Base-by-base conservation (phyloP, 176 grass and related monocot species). In the Triticum urartu region DNA sequence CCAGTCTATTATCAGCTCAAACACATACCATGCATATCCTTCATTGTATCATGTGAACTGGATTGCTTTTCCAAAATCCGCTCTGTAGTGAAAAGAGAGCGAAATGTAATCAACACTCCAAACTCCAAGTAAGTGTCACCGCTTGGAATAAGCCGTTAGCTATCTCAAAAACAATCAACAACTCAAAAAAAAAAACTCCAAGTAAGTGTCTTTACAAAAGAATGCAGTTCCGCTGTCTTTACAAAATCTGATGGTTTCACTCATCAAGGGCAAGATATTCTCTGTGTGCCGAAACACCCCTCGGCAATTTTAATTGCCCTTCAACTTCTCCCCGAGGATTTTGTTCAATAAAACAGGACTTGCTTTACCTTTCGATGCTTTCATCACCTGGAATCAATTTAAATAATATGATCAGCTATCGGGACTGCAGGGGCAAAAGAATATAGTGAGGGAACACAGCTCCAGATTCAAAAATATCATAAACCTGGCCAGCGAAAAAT, bases 311-410 rank as follows among this genome's bases (percentile, higher is more conserved):
- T 18, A 54, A 6, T 54, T 86, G 47, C 76, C 86, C 77, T 94
- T 89, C 24, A 98, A 75, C 79, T 95, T 74, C 42, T 74, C 40
- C 15, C 40, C 40, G 3, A 74, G 71, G 7, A 74, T 74, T 74
- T 74, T 74, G 63, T 92, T 95, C 83, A 98, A 79, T 87, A 95
- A 61, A 80, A 91, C 88, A 64, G 96, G 96, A 33, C 94, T 98
- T 10, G 96, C 96, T 80, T 98, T 98, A 61, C 96, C 93, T 87
- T 95, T 98, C 0, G 96, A 98, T 85, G 88, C 92, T 83, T 98
- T 98, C 96, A 98, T 98, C 78, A 94, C 93, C 96, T 98, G 73
- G 45, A 91, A 72, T 25, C 81, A 82, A 67, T 79, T 60, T 78
- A 8, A 36, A 86, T 1, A 88, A 76, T 47, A 79, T 68, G 1